Percentiles rank a stretch among this genome's conserved stretches.
These are phyloP conservation scores for Cardamine resedifolia DNA, from an alignment of 345 rosid genomes.

Conservation along the genomic window DNA sequence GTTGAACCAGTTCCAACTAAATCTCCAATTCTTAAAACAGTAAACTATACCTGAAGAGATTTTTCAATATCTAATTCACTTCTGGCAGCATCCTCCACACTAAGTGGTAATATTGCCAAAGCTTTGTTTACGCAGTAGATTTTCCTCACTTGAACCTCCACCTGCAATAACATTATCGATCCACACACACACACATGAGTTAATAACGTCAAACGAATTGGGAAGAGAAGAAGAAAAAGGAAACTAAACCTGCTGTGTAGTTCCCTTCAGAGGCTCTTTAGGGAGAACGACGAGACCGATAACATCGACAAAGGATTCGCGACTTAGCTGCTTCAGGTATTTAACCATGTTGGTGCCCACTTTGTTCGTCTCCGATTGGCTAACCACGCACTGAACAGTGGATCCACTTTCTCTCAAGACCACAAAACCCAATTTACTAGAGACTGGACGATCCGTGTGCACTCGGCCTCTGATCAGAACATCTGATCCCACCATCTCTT, in stretches of 20 bases:
- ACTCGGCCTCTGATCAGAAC: constrained; percentile 69
- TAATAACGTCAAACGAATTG: background rate
- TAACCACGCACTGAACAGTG: constrained; percentile 75
- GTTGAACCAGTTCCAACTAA: background rate
- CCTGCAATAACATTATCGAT: constrained; percentile 39
- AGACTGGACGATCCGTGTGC: constrained; percentile 51
- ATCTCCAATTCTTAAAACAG: background rate
- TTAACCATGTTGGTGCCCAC: constrained; percentile 68
- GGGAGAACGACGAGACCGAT: constrained; percentile 56
- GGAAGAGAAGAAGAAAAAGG: background rate
- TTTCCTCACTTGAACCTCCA: constrained; percentile 66
- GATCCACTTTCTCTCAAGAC: constrained; percentile 63
- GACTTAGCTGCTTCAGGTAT: constrained; percentile 50
- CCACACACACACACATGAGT: constrained; percentile 1
- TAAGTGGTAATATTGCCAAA: constrained; percentile 57
- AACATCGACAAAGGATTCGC: constrained; percentile 69
- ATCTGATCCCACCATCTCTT: constrained; percentile 42
- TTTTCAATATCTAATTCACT: constrained; percentile 76
- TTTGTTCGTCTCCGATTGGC: constrained; percentile 40
- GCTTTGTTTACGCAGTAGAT: constrained; percentile 66
- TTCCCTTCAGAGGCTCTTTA: constrained; percentile 49
- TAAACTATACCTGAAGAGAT: constrained; percentile 51
- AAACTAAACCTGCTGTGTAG: constrained; percentile 54
- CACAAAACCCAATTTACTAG: constrained; percentile 61
- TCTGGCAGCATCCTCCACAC: constrained; percentile 75